These are phyloP conservation scores for Phytophthora megakarya DNA, from an alignment of 352 stramenopile species.

Conservation along the genomic window DNA sequence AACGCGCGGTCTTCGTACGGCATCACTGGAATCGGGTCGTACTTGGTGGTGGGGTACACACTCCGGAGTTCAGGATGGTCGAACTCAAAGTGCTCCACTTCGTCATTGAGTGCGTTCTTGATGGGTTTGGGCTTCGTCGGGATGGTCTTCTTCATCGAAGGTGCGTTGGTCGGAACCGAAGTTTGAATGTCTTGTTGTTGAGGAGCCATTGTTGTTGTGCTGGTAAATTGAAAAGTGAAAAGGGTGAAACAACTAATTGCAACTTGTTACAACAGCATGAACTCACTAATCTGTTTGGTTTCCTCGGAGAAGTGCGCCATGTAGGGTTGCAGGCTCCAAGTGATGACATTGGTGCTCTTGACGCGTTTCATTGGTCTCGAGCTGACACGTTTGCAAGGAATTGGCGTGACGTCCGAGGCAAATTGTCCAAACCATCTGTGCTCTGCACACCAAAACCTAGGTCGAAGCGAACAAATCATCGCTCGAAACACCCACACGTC, in stretches of 20 bases:
- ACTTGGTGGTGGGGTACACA: slow-evolving; percentile 19
- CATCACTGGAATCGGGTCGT: slow-evolving; percentile 19
- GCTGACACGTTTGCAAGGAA: slow-evolving; percentile 10
- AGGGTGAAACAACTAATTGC: background rate
- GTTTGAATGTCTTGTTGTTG: slow-evolving; percentile 26
- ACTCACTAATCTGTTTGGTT: background rate
- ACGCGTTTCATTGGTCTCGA: slow-evolving; percentile 26
- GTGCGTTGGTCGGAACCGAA: background rate
- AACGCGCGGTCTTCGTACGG: slow-evolving; percentile 23
- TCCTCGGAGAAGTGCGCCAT: slow-evolving; percentile 15
- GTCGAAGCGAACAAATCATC: slow-evolving; percentile 1
- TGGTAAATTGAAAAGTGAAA: slow-evolving; percentile 26
- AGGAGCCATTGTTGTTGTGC: slow-evolving; percentile 34
- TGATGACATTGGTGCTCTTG: slow-evolving; percentile 18
- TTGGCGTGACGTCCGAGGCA: background rate
- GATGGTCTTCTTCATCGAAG: slow-evolving; percentile 1
- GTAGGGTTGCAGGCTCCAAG: slow-evolving; percentile 13
- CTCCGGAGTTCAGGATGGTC: slow-evolving; percentile 21
- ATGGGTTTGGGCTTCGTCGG: slow-evolving; percentile 17
- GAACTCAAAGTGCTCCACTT: slow-evolving; percentile 25
- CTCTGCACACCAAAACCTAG: slow-evolving; percentile 14
- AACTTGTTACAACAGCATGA: background rate
- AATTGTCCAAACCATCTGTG: slow-evolving; percentile 11
- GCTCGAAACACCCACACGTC: slow-evolving; percentile 1
- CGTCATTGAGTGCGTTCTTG: slow-evolving; percentile 33